These are phyloP conservation scores for Verticillium albo-atrum DNA, from an alignment of 2,329 filamentous ascomycete species.

Conservation along the genomic window DNA sequence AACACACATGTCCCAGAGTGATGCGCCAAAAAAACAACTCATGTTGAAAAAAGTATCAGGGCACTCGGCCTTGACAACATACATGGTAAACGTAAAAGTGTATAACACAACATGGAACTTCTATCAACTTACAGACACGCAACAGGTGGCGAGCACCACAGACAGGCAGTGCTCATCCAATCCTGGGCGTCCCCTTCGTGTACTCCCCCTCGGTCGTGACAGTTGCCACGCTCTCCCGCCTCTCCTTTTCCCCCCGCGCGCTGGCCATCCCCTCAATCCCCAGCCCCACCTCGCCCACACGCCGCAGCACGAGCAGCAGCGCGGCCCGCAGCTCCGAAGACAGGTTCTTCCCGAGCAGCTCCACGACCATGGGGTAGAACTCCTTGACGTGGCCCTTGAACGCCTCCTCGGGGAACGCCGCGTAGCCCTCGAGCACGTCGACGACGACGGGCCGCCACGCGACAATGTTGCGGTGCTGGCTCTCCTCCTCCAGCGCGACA, in stretches of 20 bases:
- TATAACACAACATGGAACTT: background rate
- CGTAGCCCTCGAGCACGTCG: conserved; percentile 91
- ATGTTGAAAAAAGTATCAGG: no score
- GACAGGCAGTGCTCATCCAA: background rate
- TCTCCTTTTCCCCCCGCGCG: conserved; percentile 17
- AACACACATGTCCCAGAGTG: background rate
- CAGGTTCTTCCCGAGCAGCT: conserved; percentile 78
- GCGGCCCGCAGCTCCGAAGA: conserved; percentile 73
- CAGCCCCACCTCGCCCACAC: conserved; percentile 74
- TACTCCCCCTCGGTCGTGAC: conserved; percentile 19
- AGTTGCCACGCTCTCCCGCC: conserved; percentile 38
- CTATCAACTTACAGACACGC: background rate
- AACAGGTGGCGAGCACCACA: no score
- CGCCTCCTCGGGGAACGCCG: conserved; percentile 72
- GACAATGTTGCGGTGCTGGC: conserved; percentile 92
- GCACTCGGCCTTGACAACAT: no score
- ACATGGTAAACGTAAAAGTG: background rate
- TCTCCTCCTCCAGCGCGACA: conserved; percentile 85
- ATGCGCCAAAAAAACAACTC: no score
- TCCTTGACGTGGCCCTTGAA: conserved; percentile 75
- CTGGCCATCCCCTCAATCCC: conserved; percentile 49
- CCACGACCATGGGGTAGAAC: conserved; percentile 84
- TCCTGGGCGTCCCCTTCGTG: background rate
- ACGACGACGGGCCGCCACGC: conserved; percentile 98
- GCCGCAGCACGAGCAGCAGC: conserved; percentile 70